Evolutionary conservation across 371 early-diverging fungal genomes (phyloP).

Genomic region (Racocetra persica): DNA sequence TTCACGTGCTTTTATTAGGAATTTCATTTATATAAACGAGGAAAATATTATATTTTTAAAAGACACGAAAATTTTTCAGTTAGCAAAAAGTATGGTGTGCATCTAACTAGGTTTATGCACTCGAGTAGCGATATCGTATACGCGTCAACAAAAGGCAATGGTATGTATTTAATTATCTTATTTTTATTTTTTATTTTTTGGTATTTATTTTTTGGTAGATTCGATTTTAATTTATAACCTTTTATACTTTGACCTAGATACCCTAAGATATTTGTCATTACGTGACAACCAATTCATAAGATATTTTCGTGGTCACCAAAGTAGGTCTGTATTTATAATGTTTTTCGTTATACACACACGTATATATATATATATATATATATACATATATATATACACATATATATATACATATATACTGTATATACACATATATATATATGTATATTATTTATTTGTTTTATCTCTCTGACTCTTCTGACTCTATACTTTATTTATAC

Average conservation of each 20-base stretch:
- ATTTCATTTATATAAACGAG: background rate
- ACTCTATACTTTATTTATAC: constrained; percentile 16
- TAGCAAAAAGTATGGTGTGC: constrained; percentile 89
- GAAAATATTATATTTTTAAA: background rate
- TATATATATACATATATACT: too few relatives aligned
- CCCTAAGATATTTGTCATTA: constrained; percentile 88
- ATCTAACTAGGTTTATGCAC: constrained; percentile 86
- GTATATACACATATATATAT: too few relatives aligned
- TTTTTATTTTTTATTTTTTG: too few relatives aligned
- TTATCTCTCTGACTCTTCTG: background rate
- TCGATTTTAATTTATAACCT: constrained; percentile 6
- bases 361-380: too few relatives aligned
- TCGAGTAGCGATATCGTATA: constrained; percentile 77
- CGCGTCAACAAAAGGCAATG: constrained; percentile 93
- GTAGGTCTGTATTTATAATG: constrained; percentile 56
- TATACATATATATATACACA: too few relatives aligned
- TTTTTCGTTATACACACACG: background rate
- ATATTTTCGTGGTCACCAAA: constrained; percentile 90
- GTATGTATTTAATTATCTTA: constrained; percentile 52
- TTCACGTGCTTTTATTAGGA: background rate
- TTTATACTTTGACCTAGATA: constrained; percentile 61
- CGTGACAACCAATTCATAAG: constrained; percentile 93
- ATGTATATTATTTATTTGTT: too few relatives aligned
- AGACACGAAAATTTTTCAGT: constrained; percentile 39
- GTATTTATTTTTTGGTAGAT: too few relatives aligned